Evolutionary conservation across 2,329 filamentous ascomycete species (phyloP).

Genomic region (Phialophora macrospora): DNA sequence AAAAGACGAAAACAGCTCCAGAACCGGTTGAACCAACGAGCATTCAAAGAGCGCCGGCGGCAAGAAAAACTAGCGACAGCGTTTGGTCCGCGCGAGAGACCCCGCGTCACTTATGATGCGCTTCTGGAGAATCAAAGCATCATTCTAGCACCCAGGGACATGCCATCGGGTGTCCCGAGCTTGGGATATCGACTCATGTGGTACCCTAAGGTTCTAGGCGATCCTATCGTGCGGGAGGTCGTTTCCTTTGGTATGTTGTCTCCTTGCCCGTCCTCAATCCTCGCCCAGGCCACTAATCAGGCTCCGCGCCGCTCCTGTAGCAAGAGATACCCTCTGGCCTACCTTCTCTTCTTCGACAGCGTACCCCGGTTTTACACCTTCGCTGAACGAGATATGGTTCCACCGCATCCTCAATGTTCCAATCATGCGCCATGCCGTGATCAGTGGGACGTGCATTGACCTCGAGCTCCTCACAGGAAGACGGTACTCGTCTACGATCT

Average conservation of each 20-base stretch:
- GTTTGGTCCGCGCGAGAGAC: not conserved
- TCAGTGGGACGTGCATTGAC: constrained; percentile 11
- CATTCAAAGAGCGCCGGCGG: constrained; percentile 7
- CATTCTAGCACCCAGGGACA: not conserved
- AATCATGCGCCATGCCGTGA: constrained; percentile 13
- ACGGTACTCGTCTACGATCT: not conserved
- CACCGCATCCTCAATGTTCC: constrained; percentile 8
- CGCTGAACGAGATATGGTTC: constrained; percentile 5
- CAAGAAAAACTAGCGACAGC: constrained; percentile 3
- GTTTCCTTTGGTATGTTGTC: constrained; percentile 8
- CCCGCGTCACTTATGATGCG: not conserved
- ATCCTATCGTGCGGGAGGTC: constrained; percentile 14
- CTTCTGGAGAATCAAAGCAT: not conserved
- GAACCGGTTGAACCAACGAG: constrained; percentile 14
- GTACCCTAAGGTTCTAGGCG: not conserved
- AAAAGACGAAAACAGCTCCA: constrained; percentile 10
- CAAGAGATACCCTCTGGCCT: constrained; percentile 16
- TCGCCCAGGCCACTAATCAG: not conserved
- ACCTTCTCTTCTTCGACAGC: not conserved
- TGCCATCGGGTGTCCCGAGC: not conserved
- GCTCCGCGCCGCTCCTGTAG: not conserved
- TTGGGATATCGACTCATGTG: not conserved
- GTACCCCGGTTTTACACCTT: not conserved
- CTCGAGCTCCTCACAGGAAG: constrained; percentile 8
- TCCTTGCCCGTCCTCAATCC: not conserved